These are phyloP conservation scores for Plasmodium yoelii DNA, from an alignment of 169 alveolate genomes.

Conservation along the genomic window DNA sequence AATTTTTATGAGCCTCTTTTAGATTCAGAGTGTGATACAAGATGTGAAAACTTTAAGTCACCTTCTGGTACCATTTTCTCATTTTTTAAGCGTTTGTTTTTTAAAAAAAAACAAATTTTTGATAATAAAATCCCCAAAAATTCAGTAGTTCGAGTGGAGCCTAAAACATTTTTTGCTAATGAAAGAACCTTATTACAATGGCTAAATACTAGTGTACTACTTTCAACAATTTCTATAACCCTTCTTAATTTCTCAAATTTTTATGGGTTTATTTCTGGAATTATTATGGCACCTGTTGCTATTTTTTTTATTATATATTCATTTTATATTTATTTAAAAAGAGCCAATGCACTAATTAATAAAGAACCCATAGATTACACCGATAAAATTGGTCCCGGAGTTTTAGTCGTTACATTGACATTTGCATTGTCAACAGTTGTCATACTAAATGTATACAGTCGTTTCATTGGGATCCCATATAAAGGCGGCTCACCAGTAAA, in stretches of 20 bases:
- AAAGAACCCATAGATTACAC: slow-evolving; percentile 86
- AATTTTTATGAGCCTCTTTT: slow-evolving; percentile 57
- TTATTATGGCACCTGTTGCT: slow-evolving; percentile 86
- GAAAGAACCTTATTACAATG: slow-evolving; percentile 86
- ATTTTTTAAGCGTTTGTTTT: slow-evolving; percentile 25
- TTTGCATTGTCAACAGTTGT: slow-evolving; percentile 76
- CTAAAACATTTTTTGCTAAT: slow-evolving; percentile 88
- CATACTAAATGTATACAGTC: slow-evolving; percentile 73
- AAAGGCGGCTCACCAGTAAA: slow-evolving; percentile 1
- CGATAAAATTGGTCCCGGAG: slow-evolving; percentile 84
- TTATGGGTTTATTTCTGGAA: slow-evolving; percentile 83
- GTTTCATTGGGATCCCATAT: not conserved
- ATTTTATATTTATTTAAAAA: slow-evolving; percentile 81
- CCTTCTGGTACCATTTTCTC: slow-evolving; percentile 13
- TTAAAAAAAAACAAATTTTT: slow-evolving; percentile 11
- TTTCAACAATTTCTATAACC: slow-evolving; percentile 84
- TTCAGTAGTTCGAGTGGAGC: slow-evolving; percentile 86
- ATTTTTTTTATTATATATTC: slow-evolving; percentile 85
- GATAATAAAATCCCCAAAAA: slow-evolving; percentile 32
- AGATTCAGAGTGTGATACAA: slow-evolving; percentile 5
- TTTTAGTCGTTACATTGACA: slow-evolving; percentile 76
- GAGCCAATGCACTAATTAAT: slow-evolving; percentile 82
- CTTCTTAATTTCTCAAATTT: slow-evolving; percentile 83
- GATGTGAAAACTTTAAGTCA: slow-evolving; percentile 14
- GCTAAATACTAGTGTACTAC: slow-evolving; percentile 86